These are phyloP conservation scores for Sclerotinia sclerotiorum DNA, from an alignment of 2,329 filamentous ascomycete genomes.

Conservation along the genomic window DNA sequence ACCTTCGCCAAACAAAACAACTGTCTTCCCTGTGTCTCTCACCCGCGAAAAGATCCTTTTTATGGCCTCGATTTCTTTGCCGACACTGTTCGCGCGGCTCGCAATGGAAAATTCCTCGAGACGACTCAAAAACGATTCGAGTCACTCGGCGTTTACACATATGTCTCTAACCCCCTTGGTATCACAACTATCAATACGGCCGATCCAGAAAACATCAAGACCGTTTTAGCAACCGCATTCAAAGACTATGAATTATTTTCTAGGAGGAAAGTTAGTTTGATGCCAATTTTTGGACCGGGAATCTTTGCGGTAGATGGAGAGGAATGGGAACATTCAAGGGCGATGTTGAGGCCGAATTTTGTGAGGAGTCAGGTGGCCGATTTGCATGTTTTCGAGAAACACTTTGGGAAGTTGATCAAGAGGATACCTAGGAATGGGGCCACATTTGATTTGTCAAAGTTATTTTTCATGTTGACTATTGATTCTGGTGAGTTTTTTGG, in stretches of 20 bases:
- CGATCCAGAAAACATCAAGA: constrained; percentile 58
- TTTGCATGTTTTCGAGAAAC: constrained; percentile 58
- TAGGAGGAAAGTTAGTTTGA: constrained; percentile 46
- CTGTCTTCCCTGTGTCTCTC: constrained; percentile 48
- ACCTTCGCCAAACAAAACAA: constrained; percentile 41
- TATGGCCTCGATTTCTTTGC: constrained; percentile 53
- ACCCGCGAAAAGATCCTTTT: constrained; percentile 54
- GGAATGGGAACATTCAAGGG: constrained; percentile 53
- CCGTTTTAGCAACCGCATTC: constrained; percentile 57
- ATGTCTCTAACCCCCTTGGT: constrained; percentile 27
- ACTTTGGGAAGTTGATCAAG: constrained; percentile 58
- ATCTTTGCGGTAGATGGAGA: constrained; percentile 56
- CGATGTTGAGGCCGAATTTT: constrained; percentile 57
- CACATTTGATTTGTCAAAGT: constrained; percentile 58
- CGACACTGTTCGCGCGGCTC: constrained; percentile 43
- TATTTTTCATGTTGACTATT: constrained; percentile 66
- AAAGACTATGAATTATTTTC: constrained; percentile 52
- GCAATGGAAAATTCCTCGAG: constrained; percentile 42
- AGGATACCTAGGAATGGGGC: constrained; percentile 55
- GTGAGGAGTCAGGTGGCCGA: constrained; percentile 49
- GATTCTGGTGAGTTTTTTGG: constrained; percentile 47
- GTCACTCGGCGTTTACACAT: constrained; percentile 26
- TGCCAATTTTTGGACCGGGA: constrained; percentile 53
- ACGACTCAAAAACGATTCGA: constrained; percentile 41
- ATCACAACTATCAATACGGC: constrained; percentile 48